A percentile compares a stretch with the other conserved stretches of the same genome.
Evolutionary conservation across 2,329 filamentous ascomycete genomes (phyloP).

Genomic region (Aspergillus intermedius): DNA sequence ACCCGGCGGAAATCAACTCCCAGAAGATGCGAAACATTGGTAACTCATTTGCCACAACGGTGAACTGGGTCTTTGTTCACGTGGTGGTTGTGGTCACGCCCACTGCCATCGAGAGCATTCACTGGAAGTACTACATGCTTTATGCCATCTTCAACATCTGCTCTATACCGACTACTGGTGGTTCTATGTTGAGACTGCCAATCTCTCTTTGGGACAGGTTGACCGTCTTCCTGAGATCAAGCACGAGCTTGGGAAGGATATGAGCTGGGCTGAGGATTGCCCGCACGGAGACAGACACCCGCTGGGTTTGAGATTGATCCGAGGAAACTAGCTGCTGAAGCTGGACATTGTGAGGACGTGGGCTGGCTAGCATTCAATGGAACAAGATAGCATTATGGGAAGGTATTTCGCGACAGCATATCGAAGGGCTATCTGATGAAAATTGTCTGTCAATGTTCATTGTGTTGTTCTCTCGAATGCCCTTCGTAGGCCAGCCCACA

Average conservation of each 20-base stretch:
- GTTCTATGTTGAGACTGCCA: slow-evolving; percentile 25
- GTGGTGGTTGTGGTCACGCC: slow-evolving; percentile 16
- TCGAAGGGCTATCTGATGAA: background rate
- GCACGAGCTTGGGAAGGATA: slow-evolving; percentile 3
- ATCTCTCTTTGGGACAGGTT: slow-evolving; percentile 34
- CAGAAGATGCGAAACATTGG: slow-evolving; percentile 12
- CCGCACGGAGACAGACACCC: slow-evolving; percentile 3
- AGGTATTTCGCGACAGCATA: background rate
- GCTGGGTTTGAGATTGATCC: background rate
- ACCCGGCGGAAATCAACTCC: slow-evolving; percentile 16
- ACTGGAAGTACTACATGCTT: slow-evolving; percentile 50
- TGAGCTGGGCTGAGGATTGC: slow-evolving; percentile 4
- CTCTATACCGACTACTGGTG: slow-evolving; percentile 21
- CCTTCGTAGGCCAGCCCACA: background rate
- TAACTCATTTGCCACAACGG: slow-evolving; percentile 6
- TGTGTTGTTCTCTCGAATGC: background rate
- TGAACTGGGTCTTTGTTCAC: slow-evolving; percentile 10
- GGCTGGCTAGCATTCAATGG: background rate
- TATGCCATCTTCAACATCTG: slow-evolving; percentile 31
- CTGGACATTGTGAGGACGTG: background rate
- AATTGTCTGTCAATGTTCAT: background rate
- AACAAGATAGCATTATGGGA: background rate
- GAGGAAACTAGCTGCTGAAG: background rate
- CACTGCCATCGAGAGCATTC: slow-evolving; percentile 33
- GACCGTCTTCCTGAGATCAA: slow-evolving; percentile 31